Evolutionary conservation across 768 basidiomycete species (phyloP), one percentile per base, ranked within the genome.

Genomic region (Clathrus columnatus): DNA sequence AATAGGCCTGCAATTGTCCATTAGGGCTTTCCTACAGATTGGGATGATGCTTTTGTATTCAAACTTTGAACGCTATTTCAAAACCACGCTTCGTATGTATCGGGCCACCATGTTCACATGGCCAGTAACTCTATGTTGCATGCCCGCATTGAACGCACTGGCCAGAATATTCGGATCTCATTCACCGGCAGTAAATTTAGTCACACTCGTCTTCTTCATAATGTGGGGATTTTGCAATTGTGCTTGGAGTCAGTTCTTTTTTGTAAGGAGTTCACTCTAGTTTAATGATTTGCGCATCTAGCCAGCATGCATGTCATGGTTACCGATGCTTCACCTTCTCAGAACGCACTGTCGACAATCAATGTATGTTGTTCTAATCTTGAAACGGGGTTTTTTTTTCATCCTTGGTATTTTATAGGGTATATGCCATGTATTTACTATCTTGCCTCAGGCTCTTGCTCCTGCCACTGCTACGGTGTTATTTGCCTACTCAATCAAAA

Each of bases 401-500:
- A 11, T 8, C n/a, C n/a, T n/a, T n/a, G n/a, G n/a, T n/a, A n/a
- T n/a, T n/a, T n/a, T n/a, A n/a, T n/a, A 55, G 44, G 50, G 47
- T 24, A 46, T 49, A 54, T 61, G 54, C 36, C 61, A 61, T 36
- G 57, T 61, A 55, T 29, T 56, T 18, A 60, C 48, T 20, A 50
- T 60, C 5, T 46, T 60, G 10, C 53, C 61, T 16, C 59, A 60
- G 23, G 61, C 61, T 30, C 28, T 61, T 42, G 56, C 61, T 20
- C 59, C 59, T 28, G 59, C 56, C 28, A 54, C 57, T 41, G 59
- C 57, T 1, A 59, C 59, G 28, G 54, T 59, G 16, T 48, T 59
- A 6, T 60, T 61, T 29, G 61, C 61, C 5, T 48, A 46, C 30
- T 61, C 61, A 17, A 53, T 61, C 21, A 50, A 58, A 47, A 57